Percentiles rank a stretch among this genome's conserved stretches.
Conservation (phyloP, 2,329 filamentous ascomycete species). For the Colletotrichum paranaense region DNA sequence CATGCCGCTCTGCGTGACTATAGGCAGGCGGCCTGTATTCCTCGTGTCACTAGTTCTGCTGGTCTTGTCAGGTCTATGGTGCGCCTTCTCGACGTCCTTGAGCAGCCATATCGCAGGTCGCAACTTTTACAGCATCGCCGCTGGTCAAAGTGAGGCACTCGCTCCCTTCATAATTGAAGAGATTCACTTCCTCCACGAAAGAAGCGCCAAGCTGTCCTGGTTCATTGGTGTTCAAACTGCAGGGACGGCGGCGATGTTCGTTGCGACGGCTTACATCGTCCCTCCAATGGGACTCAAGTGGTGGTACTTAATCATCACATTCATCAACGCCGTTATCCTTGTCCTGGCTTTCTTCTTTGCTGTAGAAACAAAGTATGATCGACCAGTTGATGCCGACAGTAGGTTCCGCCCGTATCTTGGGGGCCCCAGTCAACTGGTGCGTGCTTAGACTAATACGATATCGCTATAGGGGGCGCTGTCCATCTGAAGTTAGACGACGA, state of each 20-base stretch:
- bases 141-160: slow-evolving; percentile 45
- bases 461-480: neutral
- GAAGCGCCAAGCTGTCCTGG: slow-evolving; percentile 33
- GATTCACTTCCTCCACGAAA: slow-evolving; percentile 40
- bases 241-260: slow-evolving; percentile 35
- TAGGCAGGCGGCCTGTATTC: slow-evolving; percentile 46
- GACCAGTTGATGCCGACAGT: slow-evolving; percentile 24
- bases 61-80: slow-evolving; percentile 39
- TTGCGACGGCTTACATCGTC: slow-evolving; percentile 38
- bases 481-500: neutral
- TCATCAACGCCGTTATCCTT: slow-evolving; percentile 34
- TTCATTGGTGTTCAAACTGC: slow-evolving; percentile 36
- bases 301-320: slow-evolving; percentile 40
- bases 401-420: neutral
- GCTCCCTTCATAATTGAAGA: slow-evolving; percentile 40
- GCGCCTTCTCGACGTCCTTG: slow-evolving; percentile 11
- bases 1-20: slow-evolving; percentile 45
- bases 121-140: slow-evolving; percentile 44
- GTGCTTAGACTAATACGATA: neutral
- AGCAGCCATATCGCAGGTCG: slow-evolving; percentile 39
- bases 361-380: slow-evolving; percentile 36
- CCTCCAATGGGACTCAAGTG: slow-evolving; percentile 33
- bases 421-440: too few relatives aligned
- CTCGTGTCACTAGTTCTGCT: slow-evolving; percentile 42
- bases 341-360: slow-evolving; percentile 35